Percentiles rank a stretch among this genome's conserved stretches.
phyloP scores from a whole-genome alignment of 2,329 filamentous ascomycete genomes.

The Coniella lustricola region DNA sequence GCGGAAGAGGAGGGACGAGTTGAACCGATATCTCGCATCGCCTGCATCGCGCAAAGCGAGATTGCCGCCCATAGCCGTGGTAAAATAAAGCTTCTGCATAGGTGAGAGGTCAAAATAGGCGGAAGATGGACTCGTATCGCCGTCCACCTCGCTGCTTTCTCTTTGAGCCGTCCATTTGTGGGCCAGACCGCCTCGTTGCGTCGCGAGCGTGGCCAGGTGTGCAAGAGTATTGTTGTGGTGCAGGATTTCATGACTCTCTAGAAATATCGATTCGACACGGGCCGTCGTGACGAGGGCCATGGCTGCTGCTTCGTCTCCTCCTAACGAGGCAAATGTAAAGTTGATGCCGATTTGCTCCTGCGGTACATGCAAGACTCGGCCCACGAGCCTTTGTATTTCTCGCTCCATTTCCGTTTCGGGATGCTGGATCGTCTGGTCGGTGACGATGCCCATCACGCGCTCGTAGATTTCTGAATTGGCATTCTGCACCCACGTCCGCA shows the following conservation, averaged over 20 bases:
- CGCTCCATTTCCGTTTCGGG: slow-evolving; percentile 33
- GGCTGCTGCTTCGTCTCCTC: slow-evolving; percentile 33
- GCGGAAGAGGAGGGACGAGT: slow-evolving; percentile 42
- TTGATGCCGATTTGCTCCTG: slow-evolving; percentile 35
- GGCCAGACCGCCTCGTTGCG: slow-evolving; percentile 24
- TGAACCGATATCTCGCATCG: slow-evolving; percentile 39
- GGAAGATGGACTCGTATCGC: background rate
- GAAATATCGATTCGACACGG: slow-evolving; percentile 30
- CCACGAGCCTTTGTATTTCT: slow-evolving; percentile 31
- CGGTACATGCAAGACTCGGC: slow-evolving; percentile 31
- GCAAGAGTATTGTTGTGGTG: slow-evolving; percentile 30
- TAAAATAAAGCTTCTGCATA: slow-evolving; percentile 48
- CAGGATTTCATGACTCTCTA: slow-evolving; percentile 31
- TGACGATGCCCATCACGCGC: slow-evolving; percentile 37
- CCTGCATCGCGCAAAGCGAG: slow-evolving; percentile 22
- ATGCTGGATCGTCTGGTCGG: slow-evolving; percentile 27
- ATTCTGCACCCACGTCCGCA: slow-evolving; percentile 50
- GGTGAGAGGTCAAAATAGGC: slow-evolving; percentile 39
- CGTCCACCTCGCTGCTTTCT: slow-evolving; percentile 20
- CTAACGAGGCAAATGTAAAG: slow-evolving; percentile 32
- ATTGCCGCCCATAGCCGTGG: slow-evolving; percentile 36
- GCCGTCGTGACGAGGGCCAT: slow-evolving; percentile 32
- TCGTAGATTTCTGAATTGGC: slow-evolving; percentile 39
- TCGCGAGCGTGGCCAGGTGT: slow-evolving; percentile 31
- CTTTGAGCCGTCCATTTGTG: slow-evolving; percentile 28